Evolutionary conservation across 345 rosid species (phyloP), one percentile per base, ranked within the genome.

Genomic region (Bruguiera sexangula): DNA sequence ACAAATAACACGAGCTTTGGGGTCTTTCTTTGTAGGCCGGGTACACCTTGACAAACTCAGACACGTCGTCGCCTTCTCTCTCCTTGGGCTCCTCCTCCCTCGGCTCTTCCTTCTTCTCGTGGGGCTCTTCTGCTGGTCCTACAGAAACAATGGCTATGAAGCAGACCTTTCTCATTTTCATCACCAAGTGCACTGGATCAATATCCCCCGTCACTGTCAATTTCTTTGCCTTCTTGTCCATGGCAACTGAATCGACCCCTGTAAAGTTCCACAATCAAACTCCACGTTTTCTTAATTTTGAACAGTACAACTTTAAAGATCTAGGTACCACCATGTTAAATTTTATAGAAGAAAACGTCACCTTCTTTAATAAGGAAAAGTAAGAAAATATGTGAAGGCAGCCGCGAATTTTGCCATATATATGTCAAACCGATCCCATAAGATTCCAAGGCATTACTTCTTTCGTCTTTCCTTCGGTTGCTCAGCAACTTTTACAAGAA

Each of bases 201-300:
- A 84, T 46, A 36, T 79, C 82, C 54, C 93, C 93, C 5, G 73
- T 73, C 27, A 86, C 73, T 2, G 93, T 90, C 80, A 88, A 26
- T 68, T 88, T 85, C 69, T 80, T 79, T 22, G 86, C 86, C 81
- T 90, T 86, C 75, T 76, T 73, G 65, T 90, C 91, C 69, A 86
- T 26, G 54, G 83, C 8, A 24, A 88, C 63, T 2, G 91, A 85
- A 18, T 75, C 81, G 31, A 90, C 87, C 66, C 91, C 88, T 82
- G 62, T 60, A 75, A n/a, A 30, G 29, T 15, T 9, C 26, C 10
- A 31, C 62, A 15, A 32, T 0, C 43, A 36, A 20, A 0, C 24
- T 0, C 26, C 27, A 9, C 29, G 18, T 43, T 43, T 43, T 13
- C 50, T 43, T 43, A 0, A 43, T 43, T 43, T 3, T 43, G 18